Percentiles rank a stretch among this genome's conserved stretches.
Evolutionary conservation across 2,329 filamentous ascomycete species (phyloP).

Genomic region (Pyrenochaeta sp.): DNA sequence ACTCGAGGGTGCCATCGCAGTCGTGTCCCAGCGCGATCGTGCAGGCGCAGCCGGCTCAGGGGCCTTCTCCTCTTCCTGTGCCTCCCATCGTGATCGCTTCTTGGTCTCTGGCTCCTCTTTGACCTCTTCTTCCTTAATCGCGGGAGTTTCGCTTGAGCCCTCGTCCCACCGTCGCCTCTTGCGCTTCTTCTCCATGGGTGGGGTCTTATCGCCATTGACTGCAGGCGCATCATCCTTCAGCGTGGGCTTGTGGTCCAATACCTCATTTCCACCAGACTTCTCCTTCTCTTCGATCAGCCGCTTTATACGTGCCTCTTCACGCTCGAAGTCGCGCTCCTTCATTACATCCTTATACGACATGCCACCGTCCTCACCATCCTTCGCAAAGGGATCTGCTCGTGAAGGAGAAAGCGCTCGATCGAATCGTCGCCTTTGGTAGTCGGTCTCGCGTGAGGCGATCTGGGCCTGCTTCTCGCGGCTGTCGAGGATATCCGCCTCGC

Average conservation of each 20-base stretch:
- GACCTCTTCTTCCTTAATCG: slow-evolving; percentile 26
- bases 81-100: slow-evolving; percentile 81
- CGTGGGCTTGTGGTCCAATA: slow-evolving; percentile 74
- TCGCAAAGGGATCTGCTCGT: slow-evolving; percentile 83
- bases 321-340: slow-evolving; percentile 87
- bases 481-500: slow-evolving; percentile 89
- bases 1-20: slow-evolving; percentile 33
- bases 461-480: slow-evolving; percentile 88
- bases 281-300: slow-evolving; percentile 81
- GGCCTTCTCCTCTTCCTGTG: slow-evolving; percentile 54
- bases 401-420: slow-evolving; percentile 84
- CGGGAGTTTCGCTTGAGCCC: slow-evolving; percentile 54
- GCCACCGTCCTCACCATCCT: slow-evolving; percentile 76
- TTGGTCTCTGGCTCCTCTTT: slow-evolving; percentile 31
- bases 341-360: slow-evolving; percentile 90
- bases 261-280: slow-evolving; percentile 66
- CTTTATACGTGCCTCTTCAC: slow-evolving; percentile 88
- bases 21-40: slow-evolving; percentile 49
- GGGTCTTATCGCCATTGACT: slow-evolving; percentile 76
- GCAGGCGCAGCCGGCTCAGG: slow-evolving; percentile 64
- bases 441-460: slow-evolving; percentile 91
- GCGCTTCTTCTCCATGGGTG: slow-evolving; percentile 65
- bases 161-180: slow-evolving; percentile 96
- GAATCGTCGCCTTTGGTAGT: slow-evolving; percentile 96
- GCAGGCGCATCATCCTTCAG: slow-evolving; percentile 71